Evolutionary conservation across 176 grass and related monocot genomes (phyloP).

Genomic region (Carex kokanica): DNA sequence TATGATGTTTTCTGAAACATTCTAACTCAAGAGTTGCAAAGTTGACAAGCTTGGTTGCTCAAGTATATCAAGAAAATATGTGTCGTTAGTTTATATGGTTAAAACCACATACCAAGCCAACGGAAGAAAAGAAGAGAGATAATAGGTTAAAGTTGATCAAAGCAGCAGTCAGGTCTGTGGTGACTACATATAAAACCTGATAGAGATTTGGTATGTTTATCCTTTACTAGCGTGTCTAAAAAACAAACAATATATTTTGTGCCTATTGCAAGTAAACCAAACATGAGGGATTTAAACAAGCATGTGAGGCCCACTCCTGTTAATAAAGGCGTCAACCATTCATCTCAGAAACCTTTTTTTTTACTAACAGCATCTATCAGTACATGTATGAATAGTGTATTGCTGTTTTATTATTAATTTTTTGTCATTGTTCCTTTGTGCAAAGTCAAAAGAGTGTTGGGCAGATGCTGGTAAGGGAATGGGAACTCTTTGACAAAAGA

Average conservation of each 20-base stretch:
- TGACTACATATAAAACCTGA: neutral
- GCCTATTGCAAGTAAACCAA: neutral
- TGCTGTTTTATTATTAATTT: neutral
- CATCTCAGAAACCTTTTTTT: neutral
- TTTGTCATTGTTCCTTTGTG: neutral
- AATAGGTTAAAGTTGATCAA: neutral
- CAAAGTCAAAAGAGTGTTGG: constrained; percentile 22
- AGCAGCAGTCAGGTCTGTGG: neutral
- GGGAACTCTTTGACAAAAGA: constrained; percentile 2
- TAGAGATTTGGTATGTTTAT: neutral
- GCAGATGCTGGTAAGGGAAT: constrained; percentile 11
- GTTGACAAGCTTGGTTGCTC: neutral
- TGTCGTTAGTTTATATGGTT: neutral
- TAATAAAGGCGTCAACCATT: neutral
- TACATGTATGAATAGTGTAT: neutral
- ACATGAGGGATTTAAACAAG: neutral
- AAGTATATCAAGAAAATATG: neutral
- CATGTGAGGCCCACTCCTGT: neutral
- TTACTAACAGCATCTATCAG: neutral
- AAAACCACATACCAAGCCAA: neutral
- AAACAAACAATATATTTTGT: neutral
- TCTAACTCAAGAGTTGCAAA: neutral
- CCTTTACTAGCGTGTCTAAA: neutral
- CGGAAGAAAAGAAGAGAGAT: neutral
- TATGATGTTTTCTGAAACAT: neutral